Conservation (phyloP, 495 filamentous ascomycete genomes). For the Chaetomidium leptoderma region DNA sequence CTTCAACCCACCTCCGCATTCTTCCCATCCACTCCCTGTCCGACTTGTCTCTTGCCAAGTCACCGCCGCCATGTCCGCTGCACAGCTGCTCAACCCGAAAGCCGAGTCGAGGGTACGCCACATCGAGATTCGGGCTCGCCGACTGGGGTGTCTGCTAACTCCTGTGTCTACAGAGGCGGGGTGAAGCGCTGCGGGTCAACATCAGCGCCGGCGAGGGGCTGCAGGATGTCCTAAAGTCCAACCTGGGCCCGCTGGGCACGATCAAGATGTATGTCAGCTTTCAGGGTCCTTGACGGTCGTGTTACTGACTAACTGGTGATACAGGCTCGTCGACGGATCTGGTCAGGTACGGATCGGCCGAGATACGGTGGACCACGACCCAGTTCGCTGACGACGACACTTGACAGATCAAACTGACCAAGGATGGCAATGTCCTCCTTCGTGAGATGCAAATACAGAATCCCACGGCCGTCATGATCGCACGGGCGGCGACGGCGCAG, state of each 20-base stretch:
- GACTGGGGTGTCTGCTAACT: conserved; percentile 29
- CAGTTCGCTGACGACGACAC: conserved; percentile 21
- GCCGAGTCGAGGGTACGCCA: conserved; percentile 86
- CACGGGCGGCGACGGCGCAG: conserved; percentile 92
- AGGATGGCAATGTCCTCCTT: conserved; percentile 94
- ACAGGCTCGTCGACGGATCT: conserved; percentile 89
- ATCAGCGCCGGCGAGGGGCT: conserved; percentile 93
- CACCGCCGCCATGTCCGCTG: conserved; percentile 66
- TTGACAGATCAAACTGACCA: conserved; percentile 90
- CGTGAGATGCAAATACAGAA: conserved; percentile 97
- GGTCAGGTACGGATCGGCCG: conserved; percentile 65
- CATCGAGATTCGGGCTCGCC: not conserved
- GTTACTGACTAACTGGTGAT: conserved; percentile 31
- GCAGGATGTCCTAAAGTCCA: conserved; percentile 94
- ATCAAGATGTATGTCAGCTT: conserved; percentile 77
- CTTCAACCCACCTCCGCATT: conserved; percentile 21
- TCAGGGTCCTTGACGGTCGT: not conserved
- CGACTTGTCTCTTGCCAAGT: conserved; percentile 12
- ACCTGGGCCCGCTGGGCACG: conserved; percentile 87
- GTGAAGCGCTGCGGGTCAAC: conserved; percentile 92
- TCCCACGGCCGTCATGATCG: conserved; percentile 96
- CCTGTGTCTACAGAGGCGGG: conserved; percentile 65
- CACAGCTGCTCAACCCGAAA: conserved; percentile 96
- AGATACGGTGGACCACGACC: conserved; percentile 5
- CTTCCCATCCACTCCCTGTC: conserved; percentile 9